Base-by-base conservation (phyloP, 148 eudicot genomes). In the Vaccinium macrocarpon region DNA sequence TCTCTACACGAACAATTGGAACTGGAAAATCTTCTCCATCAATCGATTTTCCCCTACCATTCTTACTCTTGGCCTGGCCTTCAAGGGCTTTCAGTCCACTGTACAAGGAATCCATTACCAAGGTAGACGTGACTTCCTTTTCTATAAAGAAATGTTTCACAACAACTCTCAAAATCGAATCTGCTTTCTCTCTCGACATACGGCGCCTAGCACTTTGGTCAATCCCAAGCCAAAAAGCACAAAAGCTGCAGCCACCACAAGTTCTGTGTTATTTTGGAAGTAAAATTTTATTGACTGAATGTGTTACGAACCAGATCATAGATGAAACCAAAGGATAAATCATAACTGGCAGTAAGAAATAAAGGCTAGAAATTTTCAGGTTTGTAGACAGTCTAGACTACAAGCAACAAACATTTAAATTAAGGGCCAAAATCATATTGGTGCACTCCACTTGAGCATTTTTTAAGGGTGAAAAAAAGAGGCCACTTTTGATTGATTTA, bases 41-140 rank as follows among this genome's bases (percentile, higher is more conserved):
- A 48, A 84, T 56, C 78, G 82, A 84, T 84, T 92, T 90, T 51
- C 84, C 91, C 84, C 89, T 87, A 56, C 84, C 90, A 82, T 85
- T 83, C 87, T 91, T 91, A 83, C 89, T 82, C 90, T 93, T 94
- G 84, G 90, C 89, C 86, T 93, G 93, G 62, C 91, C 95, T 83
- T 96, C 94, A 86, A 96, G 95, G 61, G 98, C 93, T 91, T 91
- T 96, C 72, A 96, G 89, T 84, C 99, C 99, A 91, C 98, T 96
- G 84, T 96, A 94, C 91, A 96, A 88, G 76, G 94, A 94, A 84
- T 96, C 99, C 97, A 96, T 94, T 57, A 96, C 98, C 83, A 96
- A 87, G 78, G 99, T 94, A 83, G 99, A 94, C 16, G 99, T 96
- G 84, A 96, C 97, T 87, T 96, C 99, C 87, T 93, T 94, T 84